phyloP scores from a whole-genome alignment of 1,284 basidiomycete species.

The Fomitopsis betulina region DNA sequence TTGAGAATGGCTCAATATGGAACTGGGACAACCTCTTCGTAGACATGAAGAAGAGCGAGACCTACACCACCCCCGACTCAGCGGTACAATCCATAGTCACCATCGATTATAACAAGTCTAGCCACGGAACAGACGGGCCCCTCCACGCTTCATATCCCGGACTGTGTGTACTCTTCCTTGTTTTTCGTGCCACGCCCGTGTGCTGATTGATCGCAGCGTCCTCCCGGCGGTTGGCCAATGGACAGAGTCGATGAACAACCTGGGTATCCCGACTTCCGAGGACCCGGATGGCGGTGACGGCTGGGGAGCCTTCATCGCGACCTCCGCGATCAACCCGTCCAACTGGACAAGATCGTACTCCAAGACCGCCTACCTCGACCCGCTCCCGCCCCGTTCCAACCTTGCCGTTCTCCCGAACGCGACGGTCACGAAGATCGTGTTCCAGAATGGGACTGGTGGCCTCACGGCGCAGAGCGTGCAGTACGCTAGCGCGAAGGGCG shows the following conservation, averaged over 20 bases:
- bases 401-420: constrained; percentile 55
- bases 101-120: constrained; percentile 36
- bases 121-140: constrained; percentile 43
- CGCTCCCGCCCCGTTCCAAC: constrained; percentile 53
- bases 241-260: constrained; percentile 40
- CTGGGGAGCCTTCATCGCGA: constrained; percentile 53
- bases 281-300: constrained; percentile 47
- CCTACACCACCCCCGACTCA: constrained; percentile 35
- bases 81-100: constrained; percentile 31
- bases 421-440: constrained; percentile 59
- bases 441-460: constrained; percentile 34
- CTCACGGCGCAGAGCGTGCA: constrained; percentile 53
- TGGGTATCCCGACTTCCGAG: constrained; percentile 37
- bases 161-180: constrained; percentile 34
- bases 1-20: constrained; percentile 39
- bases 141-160: constrained; percentile 45
- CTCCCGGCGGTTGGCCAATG: constrained; percentile 48
- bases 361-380: constrained; percentile 66
- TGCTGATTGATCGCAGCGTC: constrained; percentile 29
- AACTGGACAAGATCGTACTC: constrained; percentile 70
- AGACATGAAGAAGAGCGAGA: constrained; percentile 51
- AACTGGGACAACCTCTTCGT: constrained; percentile 48
- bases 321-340: constrained; percentile 57
- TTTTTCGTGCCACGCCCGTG: neutral
- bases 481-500: constrained; percentile 39